Conservation (phyloP, 2,329 filamentous ascomycete species). For the Trichoderma sp. region DNA sequence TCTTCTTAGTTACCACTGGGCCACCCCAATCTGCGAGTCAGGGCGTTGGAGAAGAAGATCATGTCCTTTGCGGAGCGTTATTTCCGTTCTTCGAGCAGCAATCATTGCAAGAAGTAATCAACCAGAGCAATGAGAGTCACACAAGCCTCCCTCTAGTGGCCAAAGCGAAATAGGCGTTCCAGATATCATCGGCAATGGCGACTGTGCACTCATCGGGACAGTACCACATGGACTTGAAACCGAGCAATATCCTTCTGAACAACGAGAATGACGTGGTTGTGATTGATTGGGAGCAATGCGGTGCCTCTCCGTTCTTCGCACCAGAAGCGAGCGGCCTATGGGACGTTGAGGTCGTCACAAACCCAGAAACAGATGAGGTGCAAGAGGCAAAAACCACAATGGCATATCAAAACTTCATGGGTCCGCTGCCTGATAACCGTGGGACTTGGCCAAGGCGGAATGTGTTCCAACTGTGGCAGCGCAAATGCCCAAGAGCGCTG, state of each 20-base stretch:
- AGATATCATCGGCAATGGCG: slow-evolving; percentile 1
- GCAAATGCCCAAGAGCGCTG: neutral
- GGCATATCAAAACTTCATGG: neutral
- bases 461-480: neutral
- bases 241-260: neutral
- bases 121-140: neutral
- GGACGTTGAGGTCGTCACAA: neutral
- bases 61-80: neutral
- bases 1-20: neutral
- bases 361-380: neutral
- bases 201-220: neutral
- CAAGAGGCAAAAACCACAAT: neutral
- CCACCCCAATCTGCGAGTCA: neutral
- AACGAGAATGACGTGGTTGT: neutral
- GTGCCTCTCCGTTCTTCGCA: neutral
- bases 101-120: neutral
- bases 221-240: slow-evolving; percentile 9
- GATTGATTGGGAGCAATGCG: slow-evolving; percentile 1
- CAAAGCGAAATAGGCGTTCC: neutral
- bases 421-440: neutral
- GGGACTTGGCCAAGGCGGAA: neutral
- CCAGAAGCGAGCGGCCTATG: neutral
- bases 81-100: neutral
- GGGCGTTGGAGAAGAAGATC: neutral
- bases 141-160: neutral